These are phyloP conservation scores for Krasilnikovozyma curviuscula DNA, from an alignment of 768 basidiomycete species.

Conservation along the genomic window DNA sequence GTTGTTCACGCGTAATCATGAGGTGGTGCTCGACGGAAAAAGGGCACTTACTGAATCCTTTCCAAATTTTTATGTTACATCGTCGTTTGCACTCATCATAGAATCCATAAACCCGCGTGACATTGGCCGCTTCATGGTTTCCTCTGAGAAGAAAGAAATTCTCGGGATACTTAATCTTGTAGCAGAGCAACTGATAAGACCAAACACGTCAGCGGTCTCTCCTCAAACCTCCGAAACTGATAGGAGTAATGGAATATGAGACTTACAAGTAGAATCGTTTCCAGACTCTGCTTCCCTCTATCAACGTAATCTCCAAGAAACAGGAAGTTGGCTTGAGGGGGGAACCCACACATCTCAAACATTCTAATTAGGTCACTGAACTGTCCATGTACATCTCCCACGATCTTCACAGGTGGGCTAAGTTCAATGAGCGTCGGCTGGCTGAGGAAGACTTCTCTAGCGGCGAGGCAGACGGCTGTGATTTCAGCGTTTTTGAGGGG, in stretches of 20 bases:
- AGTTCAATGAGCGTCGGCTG: slow-evolving; percentile 96
- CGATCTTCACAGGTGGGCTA: slow-evolving; percentile 95
- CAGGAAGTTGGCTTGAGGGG: slow-evolving; percentile 88
- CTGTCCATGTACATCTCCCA: slow-evolving; percentile 97
- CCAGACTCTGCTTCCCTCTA: slow-evolving; percentile 91
- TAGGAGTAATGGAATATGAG: background rate
- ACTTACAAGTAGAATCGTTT: slow-evolving; percentile 64
- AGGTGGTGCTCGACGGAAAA: background rate
- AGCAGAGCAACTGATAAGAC: slow-evolving; percentile 48
- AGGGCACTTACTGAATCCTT: slow-evolving; percentile 47
- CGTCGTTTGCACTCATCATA: slow-evolving; percentile 99
- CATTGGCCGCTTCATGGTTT: slow-evolving; percentile 98
- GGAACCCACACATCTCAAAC: slow-evolving; percentile 99
- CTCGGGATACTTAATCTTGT: slow-evolving; percentile 99
- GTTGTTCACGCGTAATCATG: background rate
- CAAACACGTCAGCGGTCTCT: background rate
- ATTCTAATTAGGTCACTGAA: slow-evolving; percentile 95
- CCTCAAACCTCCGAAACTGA: background rate
- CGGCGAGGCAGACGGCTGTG: slow-evolving; percentile 77
- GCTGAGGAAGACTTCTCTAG: slow-evolving; percentile 83
- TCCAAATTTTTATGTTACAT: slow-evolving; percentile 99
- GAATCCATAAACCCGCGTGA: slow-evolving; percentile 97
- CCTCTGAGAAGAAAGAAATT: slow-evolving; percentile 96
- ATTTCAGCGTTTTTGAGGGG: slow-evolving; percentile 87
- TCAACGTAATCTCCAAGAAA: slow-evolving; percentile 99